These are phyloP conservation scores for Ceratocystis alfenasii DNA, from an alignment of 2,329 filamentous ascomycete genomes.

Conservation along the genomic window DNA sequence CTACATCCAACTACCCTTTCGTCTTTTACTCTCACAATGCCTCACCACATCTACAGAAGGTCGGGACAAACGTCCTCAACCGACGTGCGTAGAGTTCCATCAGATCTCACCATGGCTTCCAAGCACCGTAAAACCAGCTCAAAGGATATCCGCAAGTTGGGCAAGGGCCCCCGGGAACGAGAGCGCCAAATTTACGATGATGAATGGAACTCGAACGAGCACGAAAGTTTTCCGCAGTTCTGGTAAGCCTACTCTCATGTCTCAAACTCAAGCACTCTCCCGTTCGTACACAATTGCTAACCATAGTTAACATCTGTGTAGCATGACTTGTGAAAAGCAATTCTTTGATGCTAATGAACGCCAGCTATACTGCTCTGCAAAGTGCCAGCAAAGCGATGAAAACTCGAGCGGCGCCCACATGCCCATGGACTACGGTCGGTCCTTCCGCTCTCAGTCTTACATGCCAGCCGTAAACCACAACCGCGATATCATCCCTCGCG, in stretches of 20 bases:
- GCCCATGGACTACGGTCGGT: slow-evolving; percentile 26
- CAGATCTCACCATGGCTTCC: slow-evolving; percentile 38
- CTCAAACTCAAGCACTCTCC: neutral
- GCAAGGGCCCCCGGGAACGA: slow-evolving; percentile 40
- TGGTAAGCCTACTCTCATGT: slow-evolving; percentile 40
- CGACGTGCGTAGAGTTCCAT: slow-evolving; percentile 39
- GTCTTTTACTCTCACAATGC: slow-evolving; percentile 32
- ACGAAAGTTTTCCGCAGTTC: slow-evolving; percentile 53
- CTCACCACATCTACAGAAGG: slow-evolving; percentile 45
- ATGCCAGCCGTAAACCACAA: slow-evolving; percentile 33
- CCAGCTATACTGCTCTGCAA: slow-evolving; percentile 52
- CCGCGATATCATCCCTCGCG: slow-evolving; percentile 51
- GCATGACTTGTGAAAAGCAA: slow-evolving; percentile 57
- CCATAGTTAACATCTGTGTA: slow-evolving; percentile 27
- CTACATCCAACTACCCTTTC: slow-evolving; percentile 2
- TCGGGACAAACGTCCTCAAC: slow-evolving; percentile 43
- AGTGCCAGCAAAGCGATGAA: slow-evolving; percentile 45
- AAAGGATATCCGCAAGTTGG: slow-evolving; percentile 37
- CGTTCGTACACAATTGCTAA: slow-evolving; percentile 18
- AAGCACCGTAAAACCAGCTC: slow-evolving; percentile 34
- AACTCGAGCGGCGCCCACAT: slow-evolving; percentile 29
- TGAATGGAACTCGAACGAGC: slow-evolving; percentile 42
- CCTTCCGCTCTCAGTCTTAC: slow-evolving; percentile 27
- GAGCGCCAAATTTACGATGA: slow-evolving; percentile 35
- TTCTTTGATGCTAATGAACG: slow-evolving; percentile 47